Evolutionary conservation across 345 rosid genomes (phyloP), one percentile per base, ranked within the genome.

Genomic region (Arabis hirsuta): DNA sequence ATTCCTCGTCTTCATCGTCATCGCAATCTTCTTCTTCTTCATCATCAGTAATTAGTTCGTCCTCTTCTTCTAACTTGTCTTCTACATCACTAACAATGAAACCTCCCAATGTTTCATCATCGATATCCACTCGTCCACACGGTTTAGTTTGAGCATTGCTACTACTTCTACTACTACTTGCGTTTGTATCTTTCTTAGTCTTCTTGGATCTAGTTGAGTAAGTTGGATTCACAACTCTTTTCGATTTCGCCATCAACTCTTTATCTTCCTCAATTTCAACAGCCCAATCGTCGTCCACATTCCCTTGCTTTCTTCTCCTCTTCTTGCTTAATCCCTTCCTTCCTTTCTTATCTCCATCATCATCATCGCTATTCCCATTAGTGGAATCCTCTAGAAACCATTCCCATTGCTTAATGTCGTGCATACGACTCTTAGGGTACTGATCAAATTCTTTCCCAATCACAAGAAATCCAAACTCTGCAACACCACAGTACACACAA

Each of bases 391-490:
- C 87, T 4, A 92, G 63, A 26, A 88, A 92, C 98, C 96, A 92
- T 48, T 88, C 88, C 98, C 96, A 92, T 32, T 86, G 65, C 74
- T 74, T 82, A 4, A 75, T 14, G 20, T 81, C 69, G 0, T 67
- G 36, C 26, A 86, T 77, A 52, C 77, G 80, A 41, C 79, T 78
- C 71, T 84, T 87, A 1, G 87, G 85, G 38, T 86, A 88, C 39
- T 65, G 80, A 73, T 90, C 90, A 79, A 88, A 90, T 51, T 87
- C 96, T 12, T 79, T 86, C 71, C 93, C 97, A 31, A 85, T 81
- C 62, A 86, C 86, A 46, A 92, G 82, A 84, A 92, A 87, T 46
- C 96, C 91, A 62, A 92, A 90, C 79, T 87, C 96, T 92, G 87
- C 83, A 83, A 44, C 45, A 43, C 43, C 53, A 81, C 51, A 55